phyloP scores from a whole-genome alignment of 2,329 filamentous ascomycete species.

The Diaporthe velutina region DNA sequence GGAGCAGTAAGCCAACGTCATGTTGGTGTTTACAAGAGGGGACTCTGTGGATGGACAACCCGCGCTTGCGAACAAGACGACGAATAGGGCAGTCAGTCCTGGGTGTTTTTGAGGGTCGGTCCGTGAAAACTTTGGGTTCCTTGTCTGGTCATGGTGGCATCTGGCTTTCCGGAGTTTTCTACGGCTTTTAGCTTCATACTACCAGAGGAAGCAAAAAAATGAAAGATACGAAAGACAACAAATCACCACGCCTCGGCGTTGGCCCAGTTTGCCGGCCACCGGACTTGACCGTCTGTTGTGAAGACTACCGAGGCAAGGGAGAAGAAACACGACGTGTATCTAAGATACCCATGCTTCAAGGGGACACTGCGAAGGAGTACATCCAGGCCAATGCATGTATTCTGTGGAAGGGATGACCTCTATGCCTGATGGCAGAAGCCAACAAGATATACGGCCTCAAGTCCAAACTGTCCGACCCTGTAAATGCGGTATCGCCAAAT shows the following conservation, averaged over 20 bases:
- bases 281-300: constrained; percentile 9
- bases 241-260: constrained; percentile 7
- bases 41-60: constrained; percentile 27
- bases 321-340: constrained; percentile 26
- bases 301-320: constrained; percentile 8
- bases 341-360: constrained; percentile 25
- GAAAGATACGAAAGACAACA: constrained; percentile 38
- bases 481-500: constrained; percentile 35
- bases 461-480: constrained; percentile 33
- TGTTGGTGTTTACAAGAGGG: constrained; percentile 8
- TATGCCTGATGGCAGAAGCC: constrained; percentile 32
- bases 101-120: constrained; percentile 42
- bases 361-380: background rate
- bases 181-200: constrained; percentile 59
- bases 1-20: constrained; percentile 49
- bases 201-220: constrained; percentile 45
- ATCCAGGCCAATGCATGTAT: constrained; percentile 26
- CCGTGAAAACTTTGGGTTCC: constrained; percentile 42
- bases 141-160: constrained; percentile 57
- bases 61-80: constrained; percentile 39
- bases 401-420: constrained; percentile 22
- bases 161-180: constrained; percentile 59
- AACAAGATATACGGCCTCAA: constrained; percentile 11
- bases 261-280: constrained; percentile 6
- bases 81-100: constrained; percentile 43